Conservation (phyloP, 768 basidiomycete genomes). For the Termitomyces sp. region DNA sequence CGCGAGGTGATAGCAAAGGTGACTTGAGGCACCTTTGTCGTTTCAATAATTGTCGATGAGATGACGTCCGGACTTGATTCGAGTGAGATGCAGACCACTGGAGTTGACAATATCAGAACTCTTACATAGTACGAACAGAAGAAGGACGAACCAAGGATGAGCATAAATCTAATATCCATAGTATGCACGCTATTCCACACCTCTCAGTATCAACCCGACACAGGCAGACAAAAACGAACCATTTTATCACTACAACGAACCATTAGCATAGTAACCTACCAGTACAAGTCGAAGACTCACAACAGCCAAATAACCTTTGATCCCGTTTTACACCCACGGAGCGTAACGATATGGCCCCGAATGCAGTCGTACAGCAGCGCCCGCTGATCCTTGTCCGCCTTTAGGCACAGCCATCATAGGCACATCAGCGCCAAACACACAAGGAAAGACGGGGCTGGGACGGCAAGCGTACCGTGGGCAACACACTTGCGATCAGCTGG, state of each 20-base stretch:
- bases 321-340: constrained; percentile 91
- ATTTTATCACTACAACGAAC: neutral
- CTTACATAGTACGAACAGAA: too few species aligned
- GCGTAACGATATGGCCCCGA: constrained; percentile 79
- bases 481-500: constrained; percentile 76
- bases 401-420: neutral
- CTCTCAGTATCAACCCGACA: neutral
- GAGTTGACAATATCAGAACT: neutral
- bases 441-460: neutral
- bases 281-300: constrained; percentile 22
- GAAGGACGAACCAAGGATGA: neutral
- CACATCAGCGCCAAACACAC: neutral
- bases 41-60: neutral
- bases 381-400: constrained; percentile 87
- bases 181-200: neutral
- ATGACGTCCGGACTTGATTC: neutral
- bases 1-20: neutral
- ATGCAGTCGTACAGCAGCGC: constrained; percentile 81
- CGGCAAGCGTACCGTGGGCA: constrained; percentile 38
- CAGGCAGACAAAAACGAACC: neutral
- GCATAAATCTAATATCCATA: neutral
- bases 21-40: neutral
- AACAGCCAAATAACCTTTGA: constrained; percentile 93
- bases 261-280: neutral
- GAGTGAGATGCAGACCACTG: neutral